Percentiles rank a stretch among this genome's conserved stretches.
phyloP scores from a whole-genome alignment of 2,329 filamentous ascomycete genomes.

The Blastomyces parvus region DNA sequence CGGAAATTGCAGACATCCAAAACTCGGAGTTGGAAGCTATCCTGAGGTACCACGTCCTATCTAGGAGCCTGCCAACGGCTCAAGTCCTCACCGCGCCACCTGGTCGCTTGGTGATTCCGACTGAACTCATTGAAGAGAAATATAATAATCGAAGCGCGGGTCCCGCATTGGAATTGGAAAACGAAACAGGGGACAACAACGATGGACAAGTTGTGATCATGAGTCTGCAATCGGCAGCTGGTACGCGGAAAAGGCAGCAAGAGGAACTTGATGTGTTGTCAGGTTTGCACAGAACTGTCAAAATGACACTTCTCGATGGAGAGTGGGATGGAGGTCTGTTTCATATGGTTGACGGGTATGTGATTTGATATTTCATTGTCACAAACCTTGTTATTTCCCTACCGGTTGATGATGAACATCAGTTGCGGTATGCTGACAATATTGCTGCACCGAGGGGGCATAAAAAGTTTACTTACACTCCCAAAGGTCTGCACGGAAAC shows the following conservation, averaged over 20 bases:
- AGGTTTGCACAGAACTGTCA: conserved; percentile 4
- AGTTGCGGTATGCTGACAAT: not conserved
- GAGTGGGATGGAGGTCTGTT: conserved; percentile 9
- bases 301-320: conserved; percentile 10
- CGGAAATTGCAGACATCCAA: conserved; percentile 4
- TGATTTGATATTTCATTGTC: not conserved
- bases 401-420: not conserved
- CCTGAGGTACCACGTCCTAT: conserved; percentile 10
- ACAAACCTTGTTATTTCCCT: not conserved
- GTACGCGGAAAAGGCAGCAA: conserved; percentile 2
- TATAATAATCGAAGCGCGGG: conserved; percentile 11
- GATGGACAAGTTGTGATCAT: conserved; percentile 10
- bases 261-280: conserved; percentile 9
- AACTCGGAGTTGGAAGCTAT: conserved; percentile 6
- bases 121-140: conserved; percentile 7
- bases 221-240: not conserved
- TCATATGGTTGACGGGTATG: conserved; percentile 13
- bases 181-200: not conserved
- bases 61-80: not conserved
- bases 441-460: not conserved
- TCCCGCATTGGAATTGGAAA: not conserved
- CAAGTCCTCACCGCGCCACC: conserved; percentile 8
- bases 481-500: conserved; percentile 9
- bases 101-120: conserved; percentile 7
- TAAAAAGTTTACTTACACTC: conserved; percentile 10